phyloP scores from a whole-genome alignment of 2,329 filamentous ascomycete species.

The Fusarium verticillioides region DNA sequence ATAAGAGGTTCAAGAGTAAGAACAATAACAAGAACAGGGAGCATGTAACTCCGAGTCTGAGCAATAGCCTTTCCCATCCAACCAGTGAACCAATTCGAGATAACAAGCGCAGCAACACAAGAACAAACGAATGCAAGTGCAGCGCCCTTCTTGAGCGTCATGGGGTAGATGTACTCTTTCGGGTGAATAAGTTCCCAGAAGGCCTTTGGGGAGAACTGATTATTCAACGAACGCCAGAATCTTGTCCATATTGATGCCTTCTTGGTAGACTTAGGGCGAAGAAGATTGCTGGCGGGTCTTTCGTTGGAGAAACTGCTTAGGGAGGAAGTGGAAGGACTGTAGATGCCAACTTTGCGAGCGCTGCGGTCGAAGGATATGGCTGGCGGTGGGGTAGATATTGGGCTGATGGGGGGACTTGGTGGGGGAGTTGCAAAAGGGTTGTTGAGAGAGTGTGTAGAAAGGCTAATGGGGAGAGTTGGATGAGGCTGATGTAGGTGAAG shows the following conservation, averaged over 20 bases:
- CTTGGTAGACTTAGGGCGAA: background rate
- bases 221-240: background rate
- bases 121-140: background rate
- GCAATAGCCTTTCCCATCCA: slow-evolving; percentile 1
- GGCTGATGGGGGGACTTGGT: background rate
- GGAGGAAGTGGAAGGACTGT: background rate
- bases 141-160: background rate
- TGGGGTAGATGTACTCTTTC: background rate
- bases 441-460: background rate
- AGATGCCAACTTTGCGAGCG: slow-evolving; percentile 3
- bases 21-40: slow-evolving; percentile 1
- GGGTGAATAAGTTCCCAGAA: slow-evolving; percentile 8
- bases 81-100: background rate
- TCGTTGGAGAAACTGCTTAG: background rate
- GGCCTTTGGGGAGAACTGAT: background rate
- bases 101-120: background rate
- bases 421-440: background rate
- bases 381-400: background rate
- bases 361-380: background rate
- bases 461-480: background rate
- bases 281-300: background rate
- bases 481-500: background rate
- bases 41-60: background rate
- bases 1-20: slow-evolving; percentile 9
- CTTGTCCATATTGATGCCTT: background rate